Base-by-base conservation (phyloP, 1,139 yeast genomes). In the Scheffersomyces titani region DNA sequence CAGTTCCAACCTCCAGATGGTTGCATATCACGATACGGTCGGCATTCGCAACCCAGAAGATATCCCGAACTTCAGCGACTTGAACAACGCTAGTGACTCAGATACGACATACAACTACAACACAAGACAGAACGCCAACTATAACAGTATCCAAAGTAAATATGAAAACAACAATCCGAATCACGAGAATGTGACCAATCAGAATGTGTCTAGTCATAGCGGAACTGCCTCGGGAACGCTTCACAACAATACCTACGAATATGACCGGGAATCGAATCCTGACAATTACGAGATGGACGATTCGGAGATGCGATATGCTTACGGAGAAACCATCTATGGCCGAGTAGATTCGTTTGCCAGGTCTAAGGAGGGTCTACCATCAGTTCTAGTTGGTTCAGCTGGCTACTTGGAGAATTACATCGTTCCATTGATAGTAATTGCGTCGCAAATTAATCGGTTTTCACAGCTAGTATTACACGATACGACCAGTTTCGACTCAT, bases 371-470 rank as follows among this genome's bases (percentile, higher is more conserved):
- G 40, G 40, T 16, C 16, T 59, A 61, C n/a, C 68, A 66, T 64
- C 62, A 9, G 51, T 69, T 5, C 53, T 69, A 7, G 59, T 60
- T 5, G 53, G 57, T 22, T 54, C 55, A 19, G 62, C 64, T 3
- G 58, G 62, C 13, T 63, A 56, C 56, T 55, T 68, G 54, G 71
- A 70, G 55, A 72, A 74, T 60, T 70, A 65, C 56, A 55, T 72
- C 22, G 56, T 70, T 1, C 76, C 78, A 0, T 55, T 74, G 7
- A 49, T 74, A 30, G 59, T 68, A 6, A 63, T 70, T 4, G 56
- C 74, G 44, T 57, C 70, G 7, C 77, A 73, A 58, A 55, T 72
- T 6, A 61, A 59, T n/a, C 61, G 63, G 51, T 66, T 75, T 52
- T 63, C 59, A 36, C 18, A 59, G 19, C 52, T 61, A 19, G 51